phyloP scores from a whole-genome alignment of 2,329 filamentous ascomycete genomes.

The Daldinia sp. region DNA sequence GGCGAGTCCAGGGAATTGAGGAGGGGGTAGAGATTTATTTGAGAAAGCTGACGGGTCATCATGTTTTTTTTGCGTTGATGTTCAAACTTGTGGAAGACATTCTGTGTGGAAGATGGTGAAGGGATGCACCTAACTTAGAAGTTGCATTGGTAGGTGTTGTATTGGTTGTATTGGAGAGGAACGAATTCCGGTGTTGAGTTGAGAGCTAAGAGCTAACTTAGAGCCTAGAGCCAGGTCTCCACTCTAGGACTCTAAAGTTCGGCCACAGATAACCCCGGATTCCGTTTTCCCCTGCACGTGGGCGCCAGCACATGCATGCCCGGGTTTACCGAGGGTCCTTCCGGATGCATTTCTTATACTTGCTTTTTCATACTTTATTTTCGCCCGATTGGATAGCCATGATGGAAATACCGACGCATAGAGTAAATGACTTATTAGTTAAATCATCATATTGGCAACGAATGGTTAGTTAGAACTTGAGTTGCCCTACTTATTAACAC shows the following conservation, averaged over 20 bases:
- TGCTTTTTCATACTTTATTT: neutral
- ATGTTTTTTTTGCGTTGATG: neutral
- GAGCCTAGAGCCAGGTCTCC: neutral
- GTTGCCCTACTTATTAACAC: neutral
- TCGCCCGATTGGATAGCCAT: neutral
- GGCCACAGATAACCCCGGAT: slow-evolving; percentile 39
- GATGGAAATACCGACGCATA: no score
- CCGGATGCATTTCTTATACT: neutral
- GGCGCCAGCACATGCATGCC: slow-evolving; percentile 14
- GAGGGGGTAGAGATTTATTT: neutral
- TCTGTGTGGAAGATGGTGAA: neutral
- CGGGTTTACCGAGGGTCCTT: slow-evolving; percentile 12
- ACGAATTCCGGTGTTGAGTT: neutral
- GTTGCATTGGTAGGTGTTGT: neutral
- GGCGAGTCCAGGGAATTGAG: neutral
- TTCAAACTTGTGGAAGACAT: no score
- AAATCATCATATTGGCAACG: no score
- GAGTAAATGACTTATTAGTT: neutral
- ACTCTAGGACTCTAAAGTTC: slow-evolving; percentile 23
- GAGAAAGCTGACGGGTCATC: neutral
- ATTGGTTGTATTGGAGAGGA: neutral
- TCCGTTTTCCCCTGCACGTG: slow-evolving; percentile 23
- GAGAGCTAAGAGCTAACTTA: neutral
- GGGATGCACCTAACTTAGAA: neutral
- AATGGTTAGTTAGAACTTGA: neutral